Evolutionary conservation across 768 basidiomycete species (phyloP).

Genomic region (Sporobolomyces phaffii): DNA sequence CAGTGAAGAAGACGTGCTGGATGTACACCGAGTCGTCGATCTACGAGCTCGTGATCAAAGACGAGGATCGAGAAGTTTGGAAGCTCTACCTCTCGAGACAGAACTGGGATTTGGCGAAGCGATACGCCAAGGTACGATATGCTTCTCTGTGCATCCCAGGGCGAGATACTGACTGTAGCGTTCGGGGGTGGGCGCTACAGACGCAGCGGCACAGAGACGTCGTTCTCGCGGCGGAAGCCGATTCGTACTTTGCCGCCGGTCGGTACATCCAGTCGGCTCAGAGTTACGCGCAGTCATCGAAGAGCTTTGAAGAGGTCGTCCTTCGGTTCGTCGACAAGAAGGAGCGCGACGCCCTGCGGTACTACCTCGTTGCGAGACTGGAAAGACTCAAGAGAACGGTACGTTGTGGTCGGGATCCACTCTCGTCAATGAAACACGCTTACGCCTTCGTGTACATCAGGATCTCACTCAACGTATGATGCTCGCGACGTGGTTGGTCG

Average conservation of each 20-base stretch:
- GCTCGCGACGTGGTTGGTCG: slow-evolving; percentile 95
- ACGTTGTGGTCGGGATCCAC: too few species aligned
- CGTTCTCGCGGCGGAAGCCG: slow-evolving; percentile 75
- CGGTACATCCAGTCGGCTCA: slow-evolving; percentile 88
- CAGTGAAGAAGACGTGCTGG: slow-evolving; percentile 86
- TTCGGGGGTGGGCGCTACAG: slow-evolving; percentile 54
- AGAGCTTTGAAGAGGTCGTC: slow-evolving; percentile 82
- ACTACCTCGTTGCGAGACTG: slow-evolving; percentile 79
- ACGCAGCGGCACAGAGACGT: slow-evolving; percentile 79
- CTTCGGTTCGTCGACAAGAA: slow-evolving; percentile 82
- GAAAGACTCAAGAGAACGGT: slow-evolving; percentile 79
- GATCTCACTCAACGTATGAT: slow-evolving; percentile 92
- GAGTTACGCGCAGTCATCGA: slow-evolving; percentile 73
- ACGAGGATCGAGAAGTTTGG: slow-evolving; percentile 95
- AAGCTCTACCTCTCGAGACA: slow-evolving; percentile 73
- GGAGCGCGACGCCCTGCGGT: slow-evolving; percentile 82
- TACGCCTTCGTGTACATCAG: slow-evolving; percentile 48
- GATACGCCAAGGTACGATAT: slow-evolving; percentile 67
- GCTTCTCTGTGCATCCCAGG: not conserved
- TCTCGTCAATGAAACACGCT: too few species aligned
- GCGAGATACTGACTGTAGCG: too few species aligned
- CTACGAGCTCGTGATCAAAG: slow-evolving; percentile 74
- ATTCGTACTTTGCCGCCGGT: slow-evolving; percentile 67
- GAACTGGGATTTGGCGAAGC: slow-evolving; percentile 69
- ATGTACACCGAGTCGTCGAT: slow-evolving; percentile 81